These are phyloP conservation scores for Rhizophlyctis rosea DNA, from an alignment of 192 early-diverging fungal species.

Conservation along the genomic window DNA sequence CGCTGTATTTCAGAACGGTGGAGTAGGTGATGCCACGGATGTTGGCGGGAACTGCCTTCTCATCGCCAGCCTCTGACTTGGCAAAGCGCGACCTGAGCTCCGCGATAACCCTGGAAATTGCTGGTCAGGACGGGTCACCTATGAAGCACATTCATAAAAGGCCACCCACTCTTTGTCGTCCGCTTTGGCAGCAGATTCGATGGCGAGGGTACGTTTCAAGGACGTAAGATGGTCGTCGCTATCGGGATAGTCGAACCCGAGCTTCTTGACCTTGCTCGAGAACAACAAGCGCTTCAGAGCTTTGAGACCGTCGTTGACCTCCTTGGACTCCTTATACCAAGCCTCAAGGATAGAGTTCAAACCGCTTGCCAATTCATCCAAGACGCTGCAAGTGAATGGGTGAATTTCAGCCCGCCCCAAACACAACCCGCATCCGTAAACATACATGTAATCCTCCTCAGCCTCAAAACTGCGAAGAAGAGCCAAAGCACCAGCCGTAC, in stretches of 20 bases:
- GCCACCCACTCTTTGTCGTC: conserved; percentile 46
- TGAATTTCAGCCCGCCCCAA: no score
- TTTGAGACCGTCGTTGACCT: conserved; percentile 60
- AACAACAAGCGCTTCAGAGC: conserved; percentile 70
- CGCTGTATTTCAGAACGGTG: conserved; percentile 53
- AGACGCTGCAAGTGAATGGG: conserved; percentile 28
- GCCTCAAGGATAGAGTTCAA: conserved; percentile 60
- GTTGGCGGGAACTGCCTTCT: conserved; percentile 61
- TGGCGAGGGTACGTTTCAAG: conserved; percentile 71
- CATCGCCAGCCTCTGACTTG: conserved; percentile 58
- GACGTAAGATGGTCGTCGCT: conserved; percentile 73
- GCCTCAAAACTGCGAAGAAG: conserved; percentile 67
- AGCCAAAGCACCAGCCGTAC: conserved; percentile 71
- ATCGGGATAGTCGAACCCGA: conserved; percentile 75
- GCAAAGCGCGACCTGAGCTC: conserved; percentile 73
- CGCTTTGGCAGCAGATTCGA: conserved; percentile 67
- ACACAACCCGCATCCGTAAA: no score
- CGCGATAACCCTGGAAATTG: conserved; percentile 39
- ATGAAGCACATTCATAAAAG: neutral
- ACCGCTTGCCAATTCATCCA: conserved; percentile 56
- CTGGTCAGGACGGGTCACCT: no score
- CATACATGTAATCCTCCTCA: conserved; percentile 76
- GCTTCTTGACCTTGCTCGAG: conserved; percentile 61
- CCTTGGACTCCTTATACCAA: conserved; percentile 65
- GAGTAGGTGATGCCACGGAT: conserved; percentile 65